These are phyloP conservation scores for Monosporozyma solicola DNA, from an alignment of 805 yeast genomes.

Conservation along the genomic window DNA sequence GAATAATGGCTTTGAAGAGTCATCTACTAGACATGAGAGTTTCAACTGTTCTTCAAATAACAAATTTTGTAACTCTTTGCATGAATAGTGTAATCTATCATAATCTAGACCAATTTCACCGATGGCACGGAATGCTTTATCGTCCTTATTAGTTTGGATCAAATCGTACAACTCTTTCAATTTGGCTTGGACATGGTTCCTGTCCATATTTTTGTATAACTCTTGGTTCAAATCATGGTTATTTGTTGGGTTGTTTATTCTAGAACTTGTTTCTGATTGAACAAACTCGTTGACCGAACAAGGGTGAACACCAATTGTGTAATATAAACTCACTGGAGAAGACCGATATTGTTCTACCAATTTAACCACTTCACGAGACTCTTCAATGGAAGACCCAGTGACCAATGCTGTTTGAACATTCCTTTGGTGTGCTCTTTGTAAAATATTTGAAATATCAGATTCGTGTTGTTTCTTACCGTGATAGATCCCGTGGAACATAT, in stretches of 20 bases:
- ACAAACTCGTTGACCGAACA: conserved; percentile 62
- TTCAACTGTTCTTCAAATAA: conserved; percentile 72
- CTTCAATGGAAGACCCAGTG: conserved; percentile 73
- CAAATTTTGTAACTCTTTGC: conserved; percentile 53
- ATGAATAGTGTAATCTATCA: conserved; percentile 74
- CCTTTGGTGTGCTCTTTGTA: conserved; percentile 54
- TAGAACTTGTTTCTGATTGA: conserved; percentile 18
- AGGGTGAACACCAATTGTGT: conserved; percentile 95
- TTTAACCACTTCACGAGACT: conserved; percentile 52
- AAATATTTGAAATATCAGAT: conserved; percentile 53
- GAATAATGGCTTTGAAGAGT: conserved; percentile 67
- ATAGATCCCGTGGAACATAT: conserved; percentile 78
- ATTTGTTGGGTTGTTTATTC: conserved; percentile 21
- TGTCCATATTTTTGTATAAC: conserved; percentile 6
- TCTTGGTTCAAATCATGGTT: conserved; percentile 15
- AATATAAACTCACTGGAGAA: conserved; percentile 30
- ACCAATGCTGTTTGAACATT: conserved; percentile 65
- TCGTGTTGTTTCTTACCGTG: conserved; percentile 62
- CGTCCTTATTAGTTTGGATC: conserved; percentile 38
- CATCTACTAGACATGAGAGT: conserved; percentile 30
- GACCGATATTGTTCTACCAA: conserved; percentile 37
- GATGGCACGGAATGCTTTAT: conserved; percentile 56
- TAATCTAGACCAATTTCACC: conserved; percentile 97
- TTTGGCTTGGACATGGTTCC: conserved; percentile 8
- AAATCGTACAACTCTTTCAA: conserved; percentile 40